Conservation (phyloP, 1,139 yeast species). For the Blastobotrys serpentis region DNA sequence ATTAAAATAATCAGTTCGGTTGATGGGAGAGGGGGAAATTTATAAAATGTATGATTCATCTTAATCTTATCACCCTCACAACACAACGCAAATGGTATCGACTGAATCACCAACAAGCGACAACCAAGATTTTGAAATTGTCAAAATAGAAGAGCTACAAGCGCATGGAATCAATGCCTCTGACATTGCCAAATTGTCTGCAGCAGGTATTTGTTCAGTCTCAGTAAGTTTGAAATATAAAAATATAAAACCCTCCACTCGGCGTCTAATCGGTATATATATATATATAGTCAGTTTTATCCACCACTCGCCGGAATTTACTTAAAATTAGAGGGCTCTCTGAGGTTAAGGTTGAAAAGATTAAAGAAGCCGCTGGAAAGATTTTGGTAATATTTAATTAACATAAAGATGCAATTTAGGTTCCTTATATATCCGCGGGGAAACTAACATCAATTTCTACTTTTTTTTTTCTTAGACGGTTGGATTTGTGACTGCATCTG, state of each 20-base stretch:
- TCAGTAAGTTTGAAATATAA: constrained; percentile 44
- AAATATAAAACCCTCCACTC: neutral
- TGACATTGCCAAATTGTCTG: constrained; percentile 53
- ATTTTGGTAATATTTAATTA: constrained; percentile 36
- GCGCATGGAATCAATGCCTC: constrained; percentile 58
- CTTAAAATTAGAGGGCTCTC: constrained; percentile 55
- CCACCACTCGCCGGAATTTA: constrained; percentile 54
- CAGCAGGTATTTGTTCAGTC: constrained; percentile 55
- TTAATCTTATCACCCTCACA: too few relatives aligned
- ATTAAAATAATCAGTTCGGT: neutral
- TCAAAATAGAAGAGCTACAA: constrained; percentile 56
- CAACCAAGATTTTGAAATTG: constrained; percentile 25
- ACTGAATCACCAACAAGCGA: too few relatives aligned
- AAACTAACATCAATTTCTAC: too few relatives aligned
- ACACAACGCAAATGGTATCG: neutral
- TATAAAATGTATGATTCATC: too few relatives aligned
- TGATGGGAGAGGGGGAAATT: too few relatives aligned
- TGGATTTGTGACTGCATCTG: constrained; percentile 56
- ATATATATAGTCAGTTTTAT: constrained; percentile 47
- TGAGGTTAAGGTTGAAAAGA: constrained; percentile 59
- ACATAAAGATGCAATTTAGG: too few relatives aligned
- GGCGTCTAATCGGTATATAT: constrained; percentile 2
- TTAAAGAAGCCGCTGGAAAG: constrained; percentile 60
- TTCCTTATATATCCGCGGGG: constrained; percentile 9
- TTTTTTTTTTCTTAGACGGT: too few relatives aligned